Base-by-base conservation (phyloP, 352 stramenopile genomes). In the Phytophthora litchii region DNA sequence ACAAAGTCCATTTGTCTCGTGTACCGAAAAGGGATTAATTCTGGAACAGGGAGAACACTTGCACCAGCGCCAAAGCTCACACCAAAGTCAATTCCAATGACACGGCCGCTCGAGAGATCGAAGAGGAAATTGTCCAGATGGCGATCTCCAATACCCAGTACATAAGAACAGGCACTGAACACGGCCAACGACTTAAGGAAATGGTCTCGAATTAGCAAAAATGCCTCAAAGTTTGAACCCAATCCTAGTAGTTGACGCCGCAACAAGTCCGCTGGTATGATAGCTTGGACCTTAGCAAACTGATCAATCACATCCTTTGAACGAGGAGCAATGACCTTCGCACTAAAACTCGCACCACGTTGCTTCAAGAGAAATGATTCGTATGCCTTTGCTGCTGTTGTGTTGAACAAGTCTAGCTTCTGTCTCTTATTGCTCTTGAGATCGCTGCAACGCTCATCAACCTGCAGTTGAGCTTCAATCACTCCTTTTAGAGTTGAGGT, bases 101-200 rank as follows among this genome's bases (percentile, higher is more conserved):
- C 72, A 17, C 69, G 68, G 1, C 86, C 89, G n/a, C 67, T 86
- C 6, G 52, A 54, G 34, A 86, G 64, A 53, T 96, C 86, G 1
- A 97, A 72, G 8, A 97, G 57, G 49, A 97, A 96, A 51, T 97
- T 97, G 51, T 97, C 91, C 44, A 97, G 45, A 44, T 97, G 91
- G 6, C 91, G 80, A 71, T 97, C 91, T 12, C 91, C 91, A 43
- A 97, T 97, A 17, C 91, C 91, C 3, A 97, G 43, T 13, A 97
- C 67, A 68, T 97, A 97, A 8, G 83, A 88, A 41, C 79, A 96
- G 11, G 90, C 78, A 58, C 72, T 96, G 37, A 97, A 92, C 14
- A 90, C 82, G 4, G 88, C 88, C 8, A 97, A 55, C 11, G 87
- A 95, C 51, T 75, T 82, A 1, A 86, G 67, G 52, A 97, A 96